Evolutionary conservation across 257 asterid species (phyloP).

Genomic region (Lycium barbarum): DNA sequence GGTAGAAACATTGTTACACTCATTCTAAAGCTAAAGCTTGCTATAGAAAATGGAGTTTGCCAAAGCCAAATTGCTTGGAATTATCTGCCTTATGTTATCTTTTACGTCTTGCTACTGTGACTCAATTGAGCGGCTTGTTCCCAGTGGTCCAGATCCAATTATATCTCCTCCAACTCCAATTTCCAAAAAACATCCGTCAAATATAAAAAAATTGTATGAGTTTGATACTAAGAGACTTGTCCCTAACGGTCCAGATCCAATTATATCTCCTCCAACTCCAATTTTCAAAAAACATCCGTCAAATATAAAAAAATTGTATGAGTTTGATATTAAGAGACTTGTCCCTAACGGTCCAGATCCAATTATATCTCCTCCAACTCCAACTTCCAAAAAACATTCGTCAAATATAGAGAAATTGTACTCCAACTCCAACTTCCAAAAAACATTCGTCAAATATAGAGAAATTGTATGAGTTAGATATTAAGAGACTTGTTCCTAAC

Average conservation of each 20-base stretch:
- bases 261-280: background rate
- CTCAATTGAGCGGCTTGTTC: background rate
- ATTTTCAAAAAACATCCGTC: background rate
- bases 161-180: background rate
- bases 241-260: background rate
- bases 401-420: background rate
- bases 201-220: background rate
- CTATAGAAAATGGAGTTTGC: background rate
- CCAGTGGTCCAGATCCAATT: background rate
- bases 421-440: background rate
- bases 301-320: background rate
- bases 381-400: background rate
- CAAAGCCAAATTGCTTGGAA: background rate
- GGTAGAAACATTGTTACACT: background rate
- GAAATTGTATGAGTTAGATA: constrained; percentile 9
- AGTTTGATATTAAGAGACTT: background rate
- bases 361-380: background rate
- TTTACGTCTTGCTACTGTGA: background rate
- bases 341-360: background rate
- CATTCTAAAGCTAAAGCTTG: background rate
- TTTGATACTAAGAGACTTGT: background rate
- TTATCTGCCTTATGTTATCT: background rate
- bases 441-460: background rate
- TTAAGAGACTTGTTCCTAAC: background rate
- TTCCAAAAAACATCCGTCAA: background rate